Conservation (phyloP, 306 rosid species). For the Corylus heterophylla region DNA sequence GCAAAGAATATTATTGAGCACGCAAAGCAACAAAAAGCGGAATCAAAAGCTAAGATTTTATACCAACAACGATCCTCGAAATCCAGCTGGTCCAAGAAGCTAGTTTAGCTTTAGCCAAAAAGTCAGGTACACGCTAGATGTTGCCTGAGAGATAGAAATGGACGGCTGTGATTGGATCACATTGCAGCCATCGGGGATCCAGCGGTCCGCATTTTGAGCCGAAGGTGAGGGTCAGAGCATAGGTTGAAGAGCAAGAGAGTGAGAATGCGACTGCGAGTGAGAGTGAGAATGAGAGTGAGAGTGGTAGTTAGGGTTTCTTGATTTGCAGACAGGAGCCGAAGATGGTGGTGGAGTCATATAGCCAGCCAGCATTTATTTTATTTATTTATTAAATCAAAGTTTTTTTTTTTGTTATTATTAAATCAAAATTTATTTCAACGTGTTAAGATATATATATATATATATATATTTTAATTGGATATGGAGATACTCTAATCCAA, state of each 20-base stretch:
- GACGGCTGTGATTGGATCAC: slow-evolving; percentile 27
- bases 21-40: slow-evolving; percentile 10
- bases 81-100: slow-evolving; percentile 11
- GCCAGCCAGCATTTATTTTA: neutral
- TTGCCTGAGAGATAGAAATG: neutral
- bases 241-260: slow-evolving; percentile 29
- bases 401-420: neutral
- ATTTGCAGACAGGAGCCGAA: slow-evolving; percentile 43
- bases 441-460: too few relatives aligned
- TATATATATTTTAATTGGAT: too few relatives aligned
- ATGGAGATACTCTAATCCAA: too few relatives aligned
- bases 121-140: slow-evolving; percentile 31
- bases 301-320: slow-evolving; percentile 46
- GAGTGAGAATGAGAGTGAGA: neutral
- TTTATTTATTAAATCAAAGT: neutral
- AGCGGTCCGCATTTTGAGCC: slow-evolving; percentile 33
- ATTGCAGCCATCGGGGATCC: slow-evolving; percentile 47
- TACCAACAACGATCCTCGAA: neutral
- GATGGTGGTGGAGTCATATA: slow-evolving; percentile 46
- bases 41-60: neutral
- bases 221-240: slow-evolving; percentile 12
- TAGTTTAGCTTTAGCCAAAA: neutral
- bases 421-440: too few relatives aligned
- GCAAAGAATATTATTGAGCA: slow-evolving; percentile 35
- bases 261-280: neutral